These are phyloP conservation scores for Vigna trinervia DNA, from an alignment of 306 rosid species.

Conservation along the genomic window DNA sequence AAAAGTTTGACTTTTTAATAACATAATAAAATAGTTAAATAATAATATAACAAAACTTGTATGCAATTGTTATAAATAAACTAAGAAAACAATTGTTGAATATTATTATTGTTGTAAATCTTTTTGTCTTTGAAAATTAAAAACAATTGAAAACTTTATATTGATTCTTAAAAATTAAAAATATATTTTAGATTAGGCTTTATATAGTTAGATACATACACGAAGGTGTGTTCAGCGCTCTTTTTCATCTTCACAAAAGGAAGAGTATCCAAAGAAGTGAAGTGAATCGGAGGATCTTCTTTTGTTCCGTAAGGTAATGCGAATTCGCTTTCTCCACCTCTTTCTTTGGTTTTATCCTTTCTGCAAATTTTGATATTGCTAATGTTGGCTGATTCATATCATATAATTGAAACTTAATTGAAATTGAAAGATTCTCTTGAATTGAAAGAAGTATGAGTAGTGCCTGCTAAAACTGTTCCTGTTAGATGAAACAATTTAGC, in stretches of 20 bases:
- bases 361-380: not conserved
- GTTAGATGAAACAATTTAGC: not conserved
- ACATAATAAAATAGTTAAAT: not conserved
- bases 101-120: not conserved
- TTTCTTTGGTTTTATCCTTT: not conserved
- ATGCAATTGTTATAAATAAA: not conserved
- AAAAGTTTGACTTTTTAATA: not conserved
- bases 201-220: not conserved
- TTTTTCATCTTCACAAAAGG: not conserved
- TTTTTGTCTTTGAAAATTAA: no score
- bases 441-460: not conserved
- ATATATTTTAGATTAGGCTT: not conserved
- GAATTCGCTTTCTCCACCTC: not conserved
- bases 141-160: not conserved
- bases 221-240: not conserved
- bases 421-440: not conserved
- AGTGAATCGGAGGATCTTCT: not conserved
- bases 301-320: not conserved
- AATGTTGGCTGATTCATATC: not conserved
- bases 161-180: not conserved
- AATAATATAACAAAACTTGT: not conserved
- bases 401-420: not conserved
- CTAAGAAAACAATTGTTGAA: no score
- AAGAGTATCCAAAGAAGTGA: not conserved
- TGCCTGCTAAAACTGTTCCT: constrained; percentile 2